These are phyloP conservation scores for Centella asiatica DNA, from an alignment of 129 eudicot species.

Conservation along the genomic window DNA sequence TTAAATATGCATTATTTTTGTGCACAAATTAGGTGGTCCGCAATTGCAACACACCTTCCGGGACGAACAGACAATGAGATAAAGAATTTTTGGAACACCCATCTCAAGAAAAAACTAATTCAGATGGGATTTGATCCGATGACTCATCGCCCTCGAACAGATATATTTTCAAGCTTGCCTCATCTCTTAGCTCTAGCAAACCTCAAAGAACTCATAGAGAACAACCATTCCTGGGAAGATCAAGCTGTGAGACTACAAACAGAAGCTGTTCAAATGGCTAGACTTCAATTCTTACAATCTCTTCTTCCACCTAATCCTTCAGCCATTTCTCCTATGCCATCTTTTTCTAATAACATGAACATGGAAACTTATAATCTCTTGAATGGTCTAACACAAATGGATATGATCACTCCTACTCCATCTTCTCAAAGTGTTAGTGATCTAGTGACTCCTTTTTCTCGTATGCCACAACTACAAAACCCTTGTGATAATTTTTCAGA, in stretches of 20 bases:
- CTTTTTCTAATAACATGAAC: slow-evolving; percentile 12
- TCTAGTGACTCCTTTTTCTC: slow-evolving; percentile 41
- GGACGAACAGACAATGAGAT: slow-evolving; percentile 88
- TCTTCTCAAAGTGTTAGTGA: too few species aligned
- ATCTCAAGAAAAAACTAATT: slow-evolving; percentile 63
- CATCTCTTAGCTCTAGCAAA: slow-evolving; percentile 75
- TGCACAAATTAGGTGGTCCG: slow-evolving; percentile 66
- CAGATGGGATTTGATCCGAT: slow-evolving; percentile 87
- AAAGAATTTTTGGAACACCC: slow-evolving; percentile 85
- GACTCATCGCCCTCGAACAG: slow-evolving; percentile 83
- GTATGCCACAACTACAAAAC: slow-evolving; percentile 46
- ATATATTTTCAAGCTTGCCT: slow-evolving; percentile 56
- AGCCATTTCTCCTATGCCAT: slow-evolving; percentile 9
- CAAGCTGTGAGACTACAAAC: slow-evolving; percentile 51
- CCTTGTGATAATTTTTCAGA: slow-evolving; percentile 6
- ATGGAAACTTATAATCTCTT: slow-evolving; percentile 23
- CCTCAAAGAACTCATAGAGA: slow-evolving; percentile 55
- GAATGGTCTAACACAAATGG: slow-evolving; percentile 16
- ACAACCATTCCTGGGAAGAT: slow-evolving; percentile 53
- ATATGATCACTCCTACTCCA: too few species aligned
- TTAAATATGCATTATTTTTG: background rate
- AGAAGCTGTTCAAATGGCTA: slow-evolving; percentile 52
- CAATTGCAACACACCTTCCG: slow-evolving; percentile 82
- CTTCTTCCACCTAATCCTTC: slow-evolving; percentile 37
- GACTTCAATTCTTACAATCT: slow-evolving; percentile 41